Conservation (phyloP, 441 rosid species). For the Gossypium lobatum region DNA sequence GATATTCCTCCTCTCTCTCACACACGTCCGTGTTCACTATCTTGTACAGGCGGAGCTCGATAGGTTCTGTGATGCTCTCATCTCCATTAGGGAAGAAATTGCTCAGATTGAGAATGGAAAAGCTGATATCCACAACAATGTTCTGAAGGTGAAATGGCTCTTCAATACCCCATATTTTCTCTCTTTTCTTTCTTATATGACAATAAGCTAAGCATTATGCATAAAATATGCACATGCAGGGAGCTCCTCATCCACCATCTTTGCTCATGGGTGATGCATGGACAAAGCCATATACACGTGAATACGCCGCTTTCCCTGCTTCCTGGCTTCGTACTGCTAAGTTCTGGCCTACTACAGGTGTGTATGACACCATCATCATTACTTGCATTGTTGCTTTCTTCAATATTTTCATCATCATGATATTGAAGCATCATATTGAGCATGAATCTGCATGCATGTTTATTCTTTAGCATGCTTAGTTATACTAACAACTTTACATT, state of each 20-base stretch:
- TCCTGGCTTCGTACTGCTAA: conserved; percentile 82
- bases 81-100: conserved; percentile 90
- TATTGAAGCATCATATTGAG: not conserved
- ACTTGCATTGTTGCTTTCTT: not conserved
- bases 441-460: not conserved
- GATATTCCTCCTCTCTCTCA: not conserved
- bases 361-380: conserved; percentile 20
- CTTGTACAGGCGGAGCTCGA: conserved; percentile 81
- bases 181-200: not conserved
- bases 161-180: not conserved
- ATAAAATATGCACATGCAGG: conserved; percentile 40
- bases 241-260: conserved; percentile 95
- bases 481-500: not conserved
- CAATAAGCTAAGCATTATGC: not conserved
- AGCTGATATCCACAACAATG: conserved; percentile 79
- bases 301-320: conserved; percentile 93
- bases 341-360: conserved; percentile 87
- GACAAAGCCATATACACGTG: conserved; percentile 81
- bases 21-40: conserved; percentile 9
- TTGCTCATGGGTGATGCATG: conserved; percentile 96
- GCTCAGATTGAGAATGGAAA: conserved; percentile 86
- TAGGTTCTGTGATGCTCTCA: conserved; percentile 89
- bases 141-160: conserved; percentile 62
- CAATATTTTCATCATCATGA: not conserved
- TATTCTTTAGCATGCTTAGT: not conserved